Evolutionary conservation across 441 rosid genomes (phyloP).

Genomic region (Daphne laureola): DNA sequence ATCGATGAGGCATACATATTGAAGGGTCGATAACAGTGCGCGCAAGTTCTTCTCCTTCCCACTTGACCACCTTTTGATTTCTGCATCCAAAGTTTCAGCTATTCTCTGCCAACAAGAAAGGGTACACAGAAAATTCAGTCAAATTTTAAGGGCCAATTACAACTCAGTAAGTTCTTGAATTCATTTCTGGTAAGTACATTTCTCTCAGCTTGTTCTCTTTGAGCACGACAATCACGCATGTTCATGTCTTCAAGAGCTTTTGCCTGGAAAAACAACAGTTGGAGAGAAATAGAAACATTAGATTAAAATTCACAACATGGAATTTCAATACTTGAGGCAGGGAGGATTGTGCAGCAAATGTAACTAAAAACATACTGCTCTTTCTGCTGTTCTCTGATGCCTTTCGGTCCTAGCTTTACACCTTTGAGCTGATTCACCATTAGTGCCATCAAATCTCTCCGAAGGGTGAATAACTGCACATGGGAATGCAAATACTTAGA

Average conservation of each 20-base stretch:
- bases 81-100: constrained; percentile 72
- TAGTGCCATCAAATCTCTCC: constrained; percentile 29
- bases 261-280: constrained; percentile 46
- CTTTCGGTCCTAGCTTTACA: constrained; percentile 64
- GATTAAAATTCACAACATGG: no score
- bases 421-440: constrained; percentile 57
- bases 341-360: constrained; percentile 3
- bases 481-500: constrained; percentile 18
- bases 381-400: constrained; percentile 75
- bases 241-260: constrained; percentile 97
- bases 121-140: constrained; percentile 14
- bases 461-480: constrained; percentile 24
- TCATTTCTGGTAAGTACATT: constrained; percentile 41
- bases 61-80: constrained; percentile 88
- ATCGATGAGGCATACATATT: constrained; percentile 46
- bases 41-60: constrained; percentile 92
- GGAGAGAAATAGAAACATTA: not conserved
- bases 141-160: not conserved
- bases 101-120: constrained; percentile 47
- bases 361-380: constrained; percentile 48
- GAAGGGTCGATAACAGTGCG: constrained; percentile 84
- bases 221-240: constrained; percentile 73
- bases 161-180: constrained; percentile 1
- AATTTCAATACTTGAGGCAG: not conserved
- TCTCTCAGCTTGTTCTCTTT: constrained; percentile 89